phyloP scores from a whole-genome alignment of 768 basidiomycete genomes.

The Boletus vinaceobasis region DNA sequence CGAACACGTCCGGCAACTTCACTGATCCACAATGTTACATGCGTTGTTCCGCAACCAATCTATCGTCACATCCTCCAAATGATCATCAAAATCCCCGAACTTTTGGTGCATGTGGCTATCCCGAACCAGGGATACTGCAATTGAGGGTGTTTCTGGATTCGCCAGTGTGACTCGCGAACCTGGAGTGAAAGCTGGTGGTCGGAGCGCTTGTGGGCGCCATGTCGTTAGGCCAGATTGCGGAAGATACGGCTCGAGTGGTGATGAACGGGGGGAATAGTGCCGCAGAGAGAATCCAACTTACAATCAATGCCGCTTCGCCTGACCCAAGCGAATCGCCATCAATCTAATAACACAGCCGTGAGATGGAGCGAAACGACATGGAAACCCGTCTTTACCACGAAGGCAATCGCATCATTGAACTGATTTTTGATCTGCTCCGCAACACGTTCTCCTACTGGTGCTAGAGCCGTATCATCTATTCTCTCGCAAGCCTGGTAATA shows the following conservation, averaged over 20 bases:
- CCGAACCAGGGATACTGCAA: conserved; percentile 48
- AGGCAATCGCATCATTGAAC: conserved; percentile 61
- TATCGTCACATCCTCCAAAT: conserved; percentile 65
- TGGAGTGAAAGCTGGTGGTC: conserved; percentile 41
- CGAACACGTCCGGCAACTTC: neutral
- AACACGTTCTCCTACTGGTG: conserved; percentile 64
- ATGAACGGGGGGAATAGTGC: neutral
- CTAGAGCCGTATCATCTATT: conserved; percentile 56
- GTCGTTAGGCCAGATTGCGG: conserved; percentile 34
- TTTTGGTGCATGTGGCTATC: conserved; percentile 49
- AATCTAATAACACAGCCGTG: conserved; percentile 38
- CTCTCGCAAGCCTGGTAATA: conserved; percentile 75
- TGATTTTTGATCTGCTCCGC: conserved; percentile 49
- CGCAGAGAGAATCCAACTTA: conserved; percentile 33
- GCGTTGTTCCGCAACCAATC: conserved; percentile 46
- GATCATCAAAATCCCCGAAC: conserved; percentile 81
- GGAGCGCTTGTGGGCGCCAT: conserved; percentile 48
- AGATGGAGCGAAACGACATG: conserved; percentile 3
- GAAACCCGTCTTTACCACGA: conserved; percentile 51
- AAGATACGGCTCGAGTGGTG: conserved; percentile 47
- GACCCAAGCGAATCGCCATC: conserved; percentile 58
- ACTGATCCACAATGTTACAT: conserved; percentile 27
- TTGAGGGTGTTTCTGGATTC: conserved; percentile 42
- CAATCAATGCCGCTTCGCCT: conserved; percentile 52
- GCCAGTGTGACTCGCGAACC: conserved; percentile 48